phyloP scores from a whole-genome alignment of 2,329 filamentous ascomycete species.

The Fusarium pilosicola region DNA sequence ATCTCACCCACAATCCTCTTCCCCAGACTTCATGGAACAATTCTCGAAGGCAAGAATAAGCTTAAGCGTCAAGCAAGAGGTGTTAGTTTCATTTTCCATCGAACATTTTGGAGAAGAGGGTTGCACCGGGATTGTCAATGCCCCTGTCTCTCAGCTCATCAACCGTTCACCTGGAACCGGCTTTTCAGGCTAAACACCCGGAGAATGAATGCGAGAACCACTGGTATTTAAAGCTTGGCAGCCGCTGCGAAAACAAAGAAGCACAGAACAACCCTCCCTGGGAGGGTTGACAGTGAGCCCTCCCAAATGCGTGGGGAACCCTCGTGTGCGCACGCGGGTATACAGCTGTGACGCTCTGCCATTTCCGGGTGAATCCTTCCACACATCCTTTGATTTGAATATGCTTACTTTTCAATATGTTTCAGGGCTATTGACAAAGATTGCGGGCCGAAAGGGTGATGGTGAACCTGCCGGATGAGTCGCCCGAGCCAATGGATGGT shows the following conservation, averaged over 20 bases:
- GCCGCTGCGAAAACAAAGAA: background rate
- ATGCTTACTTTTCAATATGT: background rate
- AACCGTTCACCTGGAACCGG: conserved; percentile 17
- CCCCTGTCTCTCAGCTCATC: conserved; percentile 12
- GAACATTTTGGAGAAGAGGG: background rate
- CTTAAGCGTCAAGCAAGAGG: background rate
- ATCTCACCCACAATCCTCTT: background rate
- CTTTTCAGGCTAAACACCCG: conserved; percentile 22
- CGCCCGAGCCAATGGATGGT: background rate
- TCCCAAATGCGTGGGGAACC: conserved; percentile 8
- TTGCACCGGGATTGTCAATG: background rate
- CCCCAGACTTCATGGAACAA: background rate
- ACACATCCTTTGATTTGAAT: background rate
- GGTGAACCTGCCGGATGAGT: background rate
- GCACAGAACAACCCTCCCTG: background rate
- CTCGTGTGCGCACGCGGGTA: background rate
- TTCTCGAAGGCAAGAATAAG: conserved; percentile 4
- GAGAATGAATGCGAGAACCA: background rate
- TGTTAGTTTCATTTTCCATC: background rate
- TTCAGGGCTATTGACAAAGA: background rate
- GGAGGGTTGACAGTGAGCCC: conserved; percentile 26
- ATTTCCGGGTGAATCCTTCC: conserved; percentile 20
- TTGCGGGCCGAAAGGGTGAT: background rate
- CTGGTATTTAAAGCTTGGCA: conserved; percentile 9
- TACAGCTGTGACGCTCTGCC: background rate